These are phyloP conservation scores for Candida orba DNA, from an alignment of 805 yeast species.

Conservation along the genomic window DNA sequence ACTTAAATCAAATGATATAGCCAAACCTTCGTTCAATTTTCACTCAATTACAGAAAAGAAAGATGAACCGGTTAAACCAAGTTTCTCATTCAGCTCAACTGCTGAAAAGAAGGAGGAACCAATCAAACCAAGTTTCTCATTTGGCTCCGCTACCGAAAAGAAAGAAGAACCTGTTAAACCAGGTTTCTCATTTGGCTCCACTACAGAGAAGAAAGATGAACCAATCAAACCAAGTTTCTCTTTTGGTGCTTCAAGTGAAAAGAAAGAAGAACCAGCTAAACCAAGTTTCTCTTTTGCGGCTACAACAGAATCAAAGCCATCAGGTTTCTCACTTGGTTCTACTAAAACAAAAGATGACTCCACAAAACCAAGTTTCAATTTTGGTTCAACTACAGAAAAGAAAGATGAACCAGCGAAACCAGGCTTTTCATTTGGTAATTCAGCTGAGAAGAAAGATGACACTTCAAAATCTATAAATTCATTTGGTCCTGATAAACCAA, in stretches of 20 bases:
- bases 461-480: neutral
- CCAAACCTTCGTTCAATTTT: neutral
- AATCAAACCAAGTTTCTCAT: conserved; percentile 1
- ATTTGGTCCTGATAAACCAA: neutral
- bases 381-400: neutral
- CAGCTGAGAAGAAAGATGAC: neutral
- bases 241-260: no score
- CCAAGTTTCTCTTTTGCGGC: neutral
- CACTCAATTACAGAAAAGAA: conserved; percentile 4
- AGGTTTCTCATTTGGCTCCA: conserved; percentile 5
- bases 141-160: conserved; percentile 4
- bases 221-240: neutral
- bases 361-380: neutral
- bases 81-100: conserved; percentile 10
- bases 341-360: neutral
- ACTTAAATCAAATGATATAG: conserved; percentile 1
- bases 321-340: neutral
- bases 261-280: neutral
- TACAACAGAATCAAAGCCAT: neutral
- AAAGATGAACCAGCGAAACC: neutral
- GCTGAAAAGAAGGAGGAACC: conserved; percentile 2
- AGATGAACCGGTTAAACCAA: conserved; percentile 6
- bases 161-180: neutral
- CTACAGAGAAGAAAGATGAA: conserved; percentile 1
- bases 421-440: neutral